These are phyloP conservation scores for Globisporangium cederbergense DNA, from an alignment of 352 stramenopile genomes.

Conservation along the genomic window DNA sequence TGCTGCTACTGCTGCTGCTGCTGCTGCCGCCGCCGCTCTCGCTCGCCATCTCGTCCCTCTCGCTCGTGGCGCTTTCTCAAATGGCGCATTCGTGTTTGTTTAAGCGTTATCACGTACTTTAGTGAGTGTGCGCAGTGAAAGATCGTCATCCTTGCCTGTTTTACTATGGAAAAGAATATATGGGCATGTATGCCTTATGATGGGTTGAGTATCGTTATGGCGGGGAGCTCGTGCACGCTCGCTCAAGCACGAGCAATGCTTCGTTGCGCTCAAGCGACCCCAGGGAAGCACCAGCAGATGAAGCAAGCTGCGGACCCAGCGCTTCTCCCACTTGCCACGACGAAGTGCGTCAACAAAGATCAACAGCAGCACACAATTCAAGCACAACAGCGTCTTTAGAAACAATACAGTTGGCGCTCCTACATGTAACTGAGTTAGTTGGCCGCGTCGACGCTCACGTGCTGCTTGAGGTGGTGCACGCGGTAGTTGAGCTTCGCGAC, in stretches of 20 bases:
- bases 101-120: neutral
- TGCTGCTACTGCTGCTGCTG: neutral
- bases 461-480: slow-evolving; percentile 70
- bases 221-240: neutral
- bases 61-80: slow-evolving; percentile 6
- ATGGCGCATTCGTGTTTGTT: neutral
- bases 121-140: neutral
- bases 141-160: neutral
- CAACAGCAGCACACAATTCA: slow-evolving; percentile 1
- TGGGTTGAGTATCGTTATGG: neutral
- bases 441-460: slow-evolving; percentile 41
- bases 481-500: slow-evolving; percentile 81
- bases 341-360: neutral
- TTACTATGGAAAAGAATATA: neutral
- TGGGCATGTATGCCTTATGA: neutral
- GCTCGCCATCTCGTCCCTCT: slow-evolving; percentile 3
- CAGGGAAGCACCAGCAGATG: neutral
- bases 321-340: neutral
- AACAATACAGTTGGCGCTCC: neutral
- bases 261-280: too few species aligned
- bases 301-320: too few species aligned
- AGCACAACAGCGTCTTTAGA: neutral
- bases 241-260: too few species aligned
- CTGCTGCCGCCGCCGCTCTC: neutral
- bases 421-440: neutral